phyloP scores from a whole-genome alignment of 2,329 filamentous ascomycete species.

The Aaosphaeria arxii region DNA sequence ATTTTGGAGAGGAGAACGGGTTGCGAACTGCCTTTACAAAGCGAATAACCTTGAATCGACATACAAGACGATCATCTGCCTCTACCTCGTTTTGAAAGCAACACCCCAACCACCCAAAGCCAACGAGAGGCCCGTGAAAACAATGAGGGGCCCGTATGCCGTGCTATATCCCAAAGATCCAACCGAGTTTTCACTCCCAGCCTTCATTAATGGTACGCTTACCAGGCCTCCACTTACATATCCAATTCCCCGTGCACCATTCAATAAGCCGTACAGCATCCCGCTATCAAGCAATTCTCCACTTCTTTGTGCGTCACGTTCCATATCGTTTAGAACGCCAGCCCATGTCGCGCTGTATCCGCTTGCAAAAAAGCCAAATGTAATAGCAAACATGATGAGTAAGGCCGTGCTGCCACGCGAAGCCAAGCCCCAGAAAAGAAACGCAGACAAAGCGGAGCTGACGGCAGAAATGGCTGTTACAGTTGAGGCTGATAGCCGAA shows the following conservation, averaged over 20 bases:
- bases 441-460: slow-evolving; percentile 39
- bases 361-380: slow-evolving; percentile 35
- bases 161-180: slow-evolving; percentile 36
- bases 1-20: too few species aligned
- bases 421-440: slow-evolving; percentile 48
- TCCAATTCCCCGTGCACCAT: slow-evolving; percentile 48
- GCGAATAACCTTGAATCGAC: too few species aligned
- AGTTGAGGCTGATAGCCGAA: slow-evolving; percentile 31
- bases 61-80: too few species aligned
- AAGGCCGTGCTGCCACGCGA: slow-evolving; percentile 20
- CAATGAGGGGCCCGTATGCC: slow-evolving; percentile 35
- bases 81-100: background rate
- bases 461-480: slow-evolving; percentile 41
- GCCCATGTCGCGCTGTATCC: slow-evolving; percentile 22
- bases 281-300: slow-evolving; percentile 35
- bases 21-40: too few species aligned
- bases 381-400: slow-evolving; percentile 27
- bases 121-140: slow-evolving; percentile 37
- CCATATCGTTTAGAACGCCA: slow-evolving; percentile 24
- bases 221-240: slow-evolving; percentile 49
- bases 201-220: slow-evolving; percentile 41
- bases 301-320: slow-evolving; percentile 18
- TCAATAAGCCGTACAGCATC: slow-evolving; percentile 46
- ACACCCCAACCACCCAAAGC: background rate
- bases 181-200: slow-evolving; percentile 23